phyloP scores from a whole-genome alignment of 176 grass and related monocot genomes.

The Tuctoria greenei region DNA sequence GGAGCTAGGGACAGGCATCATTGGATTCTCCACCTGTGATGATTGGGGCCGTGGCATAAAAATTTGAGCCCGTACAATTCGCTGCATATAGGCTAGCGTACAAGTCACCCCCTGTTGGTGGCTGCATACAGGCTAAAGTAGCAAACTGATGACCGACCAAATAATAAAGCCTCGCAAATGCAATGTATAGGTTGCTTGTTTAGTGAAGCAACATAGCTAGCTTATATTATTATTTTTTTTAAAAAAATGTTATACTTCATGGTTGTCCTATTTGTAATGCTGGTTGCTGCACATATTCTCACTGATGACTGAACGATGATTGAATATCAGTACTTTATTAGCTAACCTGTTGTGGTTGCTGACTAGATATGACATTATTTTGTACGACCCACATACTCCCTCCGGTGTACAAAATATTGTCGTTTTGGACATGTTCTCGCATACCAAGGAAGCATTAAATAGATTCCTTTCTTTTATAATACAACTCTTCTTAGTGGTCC shows the following conservation, averaged over 20 bases:
- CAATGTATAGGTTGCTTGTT: background rate
- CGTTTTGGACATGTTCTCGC: too few relatives aligned
- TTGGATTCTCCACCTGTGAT: constrained; percentile 54
- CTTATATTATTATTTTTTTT: too few relatives aligned
- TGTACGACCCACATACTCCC: constrained; percentile 10
- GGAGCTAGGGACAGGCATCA: constrained; percentile 32
- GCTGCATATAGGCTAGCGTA: constrained; percentile 33
- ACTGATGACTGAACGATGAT: background rate
- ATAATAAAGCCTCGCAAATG: background rate
- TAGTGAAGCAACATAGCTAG: background rate
- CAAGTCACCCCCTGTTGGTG: constrained; percentile 26
- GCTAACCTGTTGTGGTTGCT: background rate
- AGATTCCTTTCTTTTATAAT: too few relatives aligned
- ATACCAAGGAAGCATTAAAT: too few relatives aligned
- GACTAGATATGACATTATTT: background rate
- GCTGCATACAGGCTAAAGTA: background rate
- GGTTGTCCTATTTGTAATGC: background rate
- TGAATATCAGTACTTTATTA: background rate
- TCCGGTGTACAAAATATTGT: too few relatives aligned
- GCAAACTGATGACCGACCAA: background rate
- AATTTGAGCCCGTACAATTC: constrained; percentile 27
- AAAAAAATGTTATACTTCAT: background rate
- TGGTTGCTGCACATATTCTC: background rate
- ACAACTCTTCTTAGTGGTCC: too few relatives aligned
- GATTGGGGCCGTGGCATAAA: constrained; percentile 36